Evolutionary conservation across 495 filamentous ascomycete genomes (phyloP).

Genomic region (Evansstolkia leycettana): DNA sequence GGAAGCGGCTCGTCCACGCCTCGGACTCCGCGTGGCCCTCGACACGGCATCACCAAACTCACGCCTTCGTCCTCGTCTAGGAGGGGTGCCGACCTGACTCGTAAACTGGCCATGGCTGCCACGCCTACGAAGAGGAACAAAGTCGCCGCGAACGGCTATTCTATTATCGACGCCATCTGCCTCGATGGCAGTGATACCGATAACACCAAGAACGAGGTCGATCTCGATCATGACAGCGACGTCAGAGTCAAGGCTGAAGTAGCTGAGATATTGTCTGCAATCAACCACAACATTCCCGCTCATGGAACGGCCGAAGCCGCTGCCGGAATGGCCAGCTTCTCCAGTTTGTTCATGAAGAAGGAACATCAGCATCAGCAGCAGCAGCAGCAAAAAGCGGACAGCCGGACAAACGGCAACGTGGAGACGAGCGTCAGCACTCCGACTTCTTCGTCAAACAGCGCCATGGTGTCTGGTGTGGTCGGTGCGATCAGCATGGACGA

Average conservation of each 20-base stretch:
- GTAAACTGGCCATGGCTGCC: not conserved
- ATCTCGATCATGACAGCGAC: not conserved
- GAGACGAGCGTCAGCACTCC: not conserved
- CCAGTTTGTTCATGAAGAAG: not conserved
- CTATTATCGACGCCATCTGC: conserved; percentile 8
- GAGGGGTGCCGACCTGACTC: too few species aligned
- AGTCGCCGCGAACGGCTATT: not conserved
- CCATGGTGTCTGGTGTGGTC: not conserved
- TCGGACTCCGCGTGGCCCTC: conserved; percentile 3
- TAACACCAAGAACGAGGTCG: not conserved
- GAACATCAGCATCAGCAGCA: not conserved
- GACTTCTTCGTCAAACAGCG: not conserved
- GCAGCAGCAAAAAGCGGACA: not conserved
- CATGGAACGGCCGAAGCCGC: not conserved
- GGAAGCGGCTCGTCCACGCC: conserved; percentile 5
- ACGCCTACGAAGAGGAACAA: not conserved
- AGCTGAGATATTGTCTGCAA: not conserved
- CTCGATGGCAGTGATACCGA: conserved; percentile 5
- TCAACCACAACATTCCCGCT: conserved; percentile 1
- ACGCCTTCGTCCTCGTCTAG: not conserved
- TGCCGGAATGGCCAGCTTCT: not conserved
- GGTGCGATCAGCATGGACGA: not conserved
- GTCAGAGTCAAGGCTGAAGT: conserved; percentile 2
- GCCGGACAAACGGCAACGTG: not conserved
- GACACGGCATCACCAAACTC: not conserved